Evolutionary conservation across 345 rosid species (phyloP).

Genomic region (Erodium maritimum): DNA sequence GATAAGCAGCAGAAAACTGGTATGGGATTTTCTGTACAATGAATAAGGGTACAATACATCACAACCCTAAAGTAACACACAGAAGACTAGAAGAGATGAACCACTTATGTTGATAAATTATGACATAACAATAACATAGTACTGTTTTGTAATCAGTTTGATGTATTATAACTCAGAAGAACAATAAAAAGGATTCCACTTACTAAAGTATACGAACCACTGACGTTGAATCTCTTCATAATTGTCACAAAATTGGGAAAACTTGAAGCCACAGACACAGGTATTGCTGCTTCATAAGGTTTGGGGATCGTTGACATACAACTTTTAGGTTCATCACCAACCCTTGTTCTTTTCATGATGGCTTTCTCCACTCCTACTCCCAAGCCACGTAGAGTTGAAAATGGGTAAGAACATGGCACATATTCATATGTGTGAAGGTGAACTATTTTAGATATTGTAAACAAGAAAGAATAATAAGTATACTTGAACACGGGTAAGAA

Average conservation of each 20-base stretch:
- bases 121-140: neutral
- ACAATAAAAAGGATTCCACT: constrained; percentile 9
- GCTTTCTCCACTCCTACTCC: neutral
- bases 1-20: constrained; percentile 41
- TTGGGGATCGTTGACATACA: constrained; percentile 29
- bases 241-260: constrained; percentile 47
- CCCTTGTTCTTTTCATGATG: neutral
- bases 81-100: neutral
- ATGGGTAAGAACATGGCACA: neutral
- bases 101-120: too few relatives aligned
- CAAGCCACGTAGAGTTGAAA: neutral
- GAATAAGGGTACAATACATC: neutral
- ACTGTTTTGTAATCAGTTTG: neutral
- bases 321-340: constrained; percentile 5
- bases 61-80: neutral
- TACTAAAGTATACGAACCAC: constrained; percentile 55
- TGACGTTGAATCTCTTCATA: constrained; percentile 50
- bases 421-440: neutral
- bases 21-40: constrained; percentile 46
- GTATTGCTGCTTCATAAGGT: constrained; percentile 37
- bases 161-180: neutral
- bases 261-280: constrained; percentile 34
- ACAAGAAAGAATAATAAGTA: too few relatives aligned
- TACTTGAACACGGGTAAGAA: neutral
- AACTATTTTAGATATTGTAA: neutral